phyloP scores from a whole-genome alignment of 371 early-diverging fungal genomes.

The Globomyces sp. region DNA sequence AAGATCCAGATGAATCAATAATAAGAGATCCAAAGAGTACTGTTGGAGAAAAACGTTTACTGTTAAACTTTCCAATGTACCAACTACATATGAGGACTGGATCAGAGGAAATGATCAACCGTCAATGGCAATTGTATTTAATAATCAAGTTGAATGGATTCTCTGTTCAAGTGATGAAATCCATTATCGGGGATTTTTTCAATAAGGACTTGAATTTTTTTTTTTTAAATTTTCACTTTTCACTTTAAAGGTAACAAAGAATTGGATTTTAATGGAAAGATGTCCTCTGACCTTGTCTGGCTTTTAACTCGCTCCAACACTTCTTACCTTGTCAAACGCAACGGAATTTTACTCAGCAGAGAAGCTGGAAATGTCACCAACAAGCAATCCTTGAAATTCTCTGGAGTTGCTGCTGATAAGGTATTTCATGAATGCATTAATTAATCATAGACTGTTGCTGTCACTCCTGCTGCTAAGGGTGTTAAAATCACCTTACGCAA shows the following conservation, averaged over 20 bases:
- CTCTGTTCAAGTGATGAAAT: no score
- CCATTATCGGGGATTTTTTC: not conserved
- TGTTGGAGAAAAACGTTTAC: no score
- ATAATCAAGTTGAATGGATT: no score
- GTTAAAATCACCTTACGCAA: slow-evolving; percentile 68
- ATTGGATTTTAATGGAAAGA: slow-evolving; percentile 12
- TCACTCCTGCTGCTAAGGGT: slow-evolving; percentile 49
- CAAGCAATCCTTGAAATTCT: slow-evolving; percentile 83
- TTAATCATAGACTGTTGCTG: slow-evolving; percentile 28
- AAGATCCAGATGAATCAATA: no score
- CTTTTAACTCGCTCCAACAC: slow-evolving; percentile 79
- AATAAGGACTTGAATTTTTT: not conserved
- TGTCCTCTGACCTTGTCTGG: slow-evolving; percentile 78
- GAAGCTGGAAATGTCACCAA: slow-evolving; percentile 85
- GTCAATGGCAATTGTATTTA: no score
- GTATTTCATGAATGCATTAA: not conserved
- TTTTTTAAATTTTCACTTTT: no score
- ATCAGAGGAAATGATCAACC: no score
- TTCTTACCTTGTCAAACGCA: slow-evolving; percentile 86
- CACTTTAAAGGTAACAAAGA: no score
- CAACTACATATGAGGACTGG: no score
- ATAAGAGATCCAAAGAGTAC: no score
- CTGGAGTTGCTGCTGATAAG: slow-evolving; percentile 71
- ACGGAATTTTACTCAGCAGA: slow-evolving; percentile 74
- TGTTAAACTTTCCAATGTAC: no score